These are phyloP conservation scores for Caloboletus firmus DNA, from an alignment of 1,284 basidiomycete species.

Conservation along the genomic window DNA sequence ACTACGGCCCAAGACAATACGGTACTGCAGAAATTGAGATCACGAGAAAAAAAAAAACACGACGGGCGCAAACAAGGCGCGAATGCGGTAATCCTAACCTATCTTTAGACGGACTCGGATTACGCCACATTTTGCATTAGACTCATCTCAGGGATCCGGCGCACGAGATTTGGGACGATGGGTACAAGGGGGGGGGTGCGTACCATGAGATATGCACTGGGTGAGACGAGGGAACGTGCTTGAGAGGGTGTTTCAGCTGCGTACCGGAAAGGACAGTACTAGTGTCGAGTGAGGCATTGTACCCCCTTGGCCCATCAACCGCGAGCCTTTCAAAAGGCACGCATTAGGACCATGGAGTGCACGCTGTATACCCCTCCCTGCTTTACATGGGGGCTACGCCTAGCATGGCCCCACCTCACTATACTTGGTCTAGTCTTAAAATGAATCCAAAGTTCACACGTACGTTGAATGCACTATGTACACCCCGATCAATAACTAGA, in stretches of 20 bases:
- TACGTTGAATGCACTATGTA: neutral
- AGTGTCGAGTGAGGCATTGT: neutral
- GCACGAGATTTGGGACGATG: neutral
- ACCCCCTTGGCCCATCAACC: neutral
- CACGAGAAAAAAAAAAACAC: neutral
- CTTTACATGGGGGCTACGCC: neutral
- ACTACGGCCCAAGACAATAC: neutral
- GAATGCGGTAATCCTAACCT: neutral
- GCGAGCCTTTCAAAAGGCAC: neutral
- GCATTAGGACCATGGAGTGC: neutral
- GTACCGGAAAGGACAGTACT: neutral
- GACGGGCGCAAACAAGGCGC: no score
- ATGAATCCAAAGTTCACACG: slow-evolving; percentile 13
- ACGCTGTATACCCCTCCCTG: neutral
- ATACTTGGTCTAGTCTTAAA: slow-evolving; percentile 2
- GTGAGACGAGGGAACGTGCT: neutral
- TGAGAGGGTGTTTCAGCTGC: neutral
- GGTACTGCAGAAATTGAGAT: neutral
- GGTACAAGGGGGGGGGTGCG: neutral
- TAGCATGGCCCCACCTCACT: neutral
- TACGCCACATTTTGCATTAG: neutral
- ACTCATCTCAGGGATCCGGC: neutral
- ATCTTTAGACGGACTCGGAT: neutral
- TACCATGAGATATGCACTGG: neutral
- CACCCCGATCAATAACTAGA: slow-evolving; percentile 3